Base-by-base conservation (phyloP, 148 eudicot species). In the Rhododendron vialii region DNA sequence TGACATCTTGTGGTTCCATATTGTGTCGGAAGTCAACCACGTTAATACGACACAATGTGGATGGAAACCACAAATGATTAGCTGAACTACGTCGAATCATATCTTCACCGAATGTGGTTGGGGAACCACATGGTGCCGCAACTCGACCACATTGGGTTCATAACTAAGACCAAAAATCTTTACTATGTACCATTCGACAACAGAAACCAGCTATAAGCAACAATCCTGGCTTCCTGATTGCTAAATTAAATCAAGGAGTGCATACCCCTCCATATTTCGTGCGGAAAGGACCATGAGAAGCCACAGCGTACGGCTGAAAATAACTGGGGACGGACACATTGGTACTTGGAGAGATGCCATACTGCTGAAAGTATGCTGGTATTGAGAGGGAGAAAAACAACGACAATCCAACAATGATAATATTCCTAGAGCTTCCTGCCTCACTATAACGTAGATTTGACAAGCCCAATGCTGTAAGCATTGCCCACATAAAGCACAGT, bases 401-500 rank as follows among this genome's bases (percentile, higher is more conserved):
- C 65, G 98, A 94, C 78, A 96, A 82, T 63, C 99, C 99, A 81
- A 96, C 94, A 45, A 96, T 96, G 78, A 96, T 96, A 30, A 96
- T 95, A 90, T 96, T 96, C 87, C 99, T 92, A 28, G 75, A 69
- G 36, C 75, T 96, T 84, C 99, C 99, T 24, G 98, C 98, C 88
- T 96, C 99, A 85, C 99, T 95, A 73, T 95, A 96, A 10, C 99
- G 93, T 80, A 96, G 90, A 90, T 96, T 96, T 81, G 99, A 96
- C 89, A 96, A 92, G 83, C 99, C 99, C 65, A 96, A 85, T 28
- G 99, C 99, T 41, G 94, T 88, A 80, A 96, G 98, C 99, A 96
- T 95, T 51, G 94, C 98, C 99, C 99, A 96, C 98, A 95, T 96
- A 90, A 96, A 94, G 91, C 99, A 96, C 53, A 96, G 94, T 57